These are phyloP conservation scores for Helianthus annuus DNA, from an alignment of 129 eudicot species.

Conservation along the genomic window HanXRQr2.0-SUNRISE NC_035448.2:151579541-151580040, in stretches of 20 bases:
- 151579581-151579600: too few species aligned
- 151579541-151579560: too few species aligned
- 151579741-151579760: not conserved
- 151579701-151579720: not conserved
- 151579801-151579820: conserved; percentile 4
- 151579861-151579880: not conserved
- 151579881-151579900: not conserved
- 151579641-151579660: not conserved
- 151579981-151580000: conserved; percentile 40
- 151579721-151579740: not conserved
- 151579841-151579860: not conserved
- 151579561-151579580: too few species aligned
- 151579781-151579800: not conserved
- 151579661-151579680: not conserved
- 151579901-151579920: conserved; percentile 2
- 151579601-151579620: not conserved
- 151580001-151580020: not conserved
- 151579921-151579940: conserved; percentile 1
- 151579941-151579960: not conserved
- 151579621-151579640: not conserved
- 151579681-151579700: not conserved
- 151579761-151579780: not conserved
- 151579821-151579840: not conserved
- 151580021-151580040: not conserved
- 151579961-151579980: not conserved